phyloP scores from a whole-genome alignment of 495 filamentous ascomycete genomes.

The Apodospora peruviana region DNA sequence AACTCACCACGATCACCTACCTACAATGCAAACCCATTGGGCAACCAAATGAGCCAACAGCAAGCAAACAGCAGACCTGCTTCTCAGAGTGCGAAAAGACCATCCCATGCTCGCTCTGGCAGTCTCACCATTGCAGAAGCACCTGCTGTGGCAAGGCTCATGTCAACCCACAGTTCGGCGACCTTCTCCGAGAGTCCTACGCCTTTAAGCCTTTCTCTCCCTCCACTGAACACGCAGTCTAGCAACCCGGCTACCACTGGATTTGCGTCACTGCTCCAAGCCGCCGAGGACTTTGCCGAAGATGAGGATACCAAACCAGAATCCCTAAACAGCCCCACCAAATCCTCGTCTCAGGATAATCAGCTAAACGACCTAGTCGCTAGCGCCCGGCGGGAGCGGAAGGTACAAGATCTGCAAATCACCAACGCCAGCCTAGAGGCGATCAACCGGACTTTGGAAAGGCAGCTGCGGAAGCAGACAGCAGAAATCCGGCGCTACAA shows the following conservation, averaged over 20 bases:
- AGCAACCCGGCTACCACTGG: constrained; percentile 15
- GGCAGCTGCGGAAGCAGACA: constrained; percentile 85
- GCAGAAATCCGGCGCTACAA: constrained; percentile 80
- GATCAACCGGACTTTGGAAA: constrained; percentile 92
- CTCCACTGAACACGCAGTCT: constrained; percentile 9
- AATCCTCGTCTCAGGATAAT: constrained; percentile 40
- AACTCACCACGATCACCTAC: constrained; percentile 18
- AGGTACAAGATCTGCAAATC: constrained; percentile 96
- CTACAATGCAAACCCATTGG: constrained; percentile 1
- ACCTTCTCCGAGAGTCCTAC: constrained; percentile 21
- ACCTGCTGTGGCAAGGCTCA: constrained; percentile 16
- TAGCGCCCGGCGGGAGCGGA: constrained; percentile 84
- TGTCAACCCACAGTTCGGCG: constrained; percentile 15
- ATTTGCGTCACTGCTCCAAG: constrained; percentile 42
- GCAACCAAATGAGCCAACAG: constrained; percentile 3
- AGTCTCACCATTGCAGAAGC: constrained; percentile 23
- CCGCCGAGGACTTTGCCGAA: constrained; percentile 41
- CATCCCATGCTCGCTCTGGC: constrained; percentile 13
- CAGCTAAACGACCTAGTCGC: constrained; percentile 63
- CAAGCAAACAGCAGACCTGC: constrained; percentile 1
- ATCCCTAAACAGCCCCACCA: constrained; percentile 47
- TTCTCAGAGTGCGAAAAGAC: constrained; percentile 9
- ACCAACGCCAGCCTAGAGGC: constrained; percentile 92
- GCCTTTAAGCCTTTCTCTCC: constrained; percentile 1
- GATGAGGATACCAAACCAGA: constrained; percentile 23